These are phyloP conservation scores for Phytophthora rubi DNA, from an alignment of 352 stramenopile genomes.

Conservation along the genomic window DNA sequence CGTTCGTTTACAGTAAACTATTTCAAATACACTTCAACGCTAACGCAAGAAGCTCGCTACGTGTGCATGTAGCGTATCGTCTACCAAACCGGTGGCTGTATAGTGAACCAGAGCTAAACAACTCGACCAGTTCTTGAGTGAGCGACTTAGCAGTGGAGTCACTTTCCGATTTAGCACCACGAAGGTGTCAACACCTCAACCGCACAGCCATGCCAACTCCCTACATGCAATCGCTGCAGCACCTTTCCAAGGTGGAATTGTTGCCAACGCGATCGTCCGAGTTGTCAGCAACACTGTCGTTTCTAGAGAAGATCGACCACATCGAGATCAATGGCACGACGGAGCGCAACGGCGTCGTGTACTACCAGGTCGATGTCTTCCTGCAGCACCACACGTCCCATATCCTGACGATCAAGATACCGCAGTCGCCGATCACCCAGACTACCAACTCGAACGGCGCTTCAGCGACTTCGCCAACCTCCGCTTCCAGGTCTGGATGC, in stretches of 20 bases:
- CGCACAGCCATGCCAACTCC: neutral
- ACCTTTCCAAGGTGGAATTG: slow-evolving; percentile 27
- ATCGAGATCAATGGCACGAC: slow-evolving; percentile 46
- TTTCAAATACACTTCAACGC: neutral
- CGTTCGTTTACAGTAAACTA: neutral
- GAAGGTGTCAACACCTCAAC: neutral
- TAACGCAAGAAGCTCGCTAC: neutral
- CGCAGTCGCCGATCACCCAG: slow-evolving; percentile 27
- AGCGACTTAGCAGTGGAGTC: neutral
- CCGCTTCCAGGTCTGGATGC: slow-evolving; percentile 44
- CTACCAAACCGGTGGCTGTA: too few species aligned
- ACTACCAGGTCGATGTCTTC: slow-evolving; percentile 61
- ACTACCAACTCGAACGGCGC: slow-evolving; percentile 49
- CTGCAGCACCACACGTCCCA: slow-evolving; percentile 51
- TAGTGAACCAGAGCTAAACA: neutral
- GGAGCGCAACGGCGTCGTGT: slow-evolving; percentile 47
- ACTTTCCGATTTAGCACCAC: slow-evolving; percentile 20
- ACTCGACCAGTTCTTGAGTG: neutral
- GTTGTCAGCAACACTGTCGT: slow-evolving; percentile 18
- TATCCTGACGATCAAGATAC: slow-evolving; percentile 53
- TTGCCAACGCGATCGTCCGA: slow-evolving; percentile 28
- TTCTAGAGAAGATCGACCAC: slow-evolving; percentile 46
- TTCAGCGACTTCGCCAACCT: slow-evolving; percentile 52
- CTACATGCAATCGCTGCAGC: slow-evolving; percentile 19
- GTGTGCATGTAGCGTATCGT: too few species aligned